These are phyloP conservation scores for Verticillium zaregamsianum DNA, from an alignment of 2,329 filamentous ascomycete genomes.

Conservation along the genomic window DNA sequence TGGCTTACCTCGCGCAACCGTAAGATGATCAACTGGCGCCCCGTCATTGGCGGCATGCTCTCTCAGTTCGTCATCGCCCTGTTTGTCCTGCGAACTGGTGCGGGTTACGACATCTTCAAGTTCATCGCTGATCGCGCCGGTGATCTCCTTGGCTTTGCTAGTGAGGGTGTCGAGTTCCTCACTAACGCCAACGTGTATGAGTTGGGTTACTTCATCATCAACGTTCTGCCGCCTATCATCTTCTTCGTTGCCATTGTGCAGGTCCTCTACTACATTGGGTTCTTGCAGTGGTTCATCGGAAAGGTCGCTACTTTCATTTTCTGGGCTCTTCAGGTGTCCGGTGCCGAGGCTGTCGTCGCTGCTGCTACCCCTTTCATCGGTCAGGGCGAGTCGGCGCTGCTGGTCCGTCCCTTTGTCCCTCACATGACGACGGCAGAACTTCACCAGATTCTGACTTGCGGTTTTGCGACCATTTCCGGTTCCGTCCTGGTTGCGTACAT, in stretches of 20 bases:
- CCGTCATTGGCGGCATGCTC: conserved; percentile 84
- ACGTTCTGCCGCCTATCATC: conserved; percentile 85
- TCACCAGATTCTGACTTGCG: conserved; percentile 89
- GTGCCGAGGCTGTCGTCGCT: conserved; percentile 89
- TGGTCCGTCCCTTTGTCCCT: conserved; percentile 81
- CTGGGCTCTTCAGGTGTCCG: conserved; percentile 82
- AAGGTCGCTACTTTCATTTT: conserved; percentile 92
- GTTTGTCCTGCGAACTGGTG: conserved; percentile 78
- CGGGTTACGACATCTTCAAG: conserved; percentile 86
- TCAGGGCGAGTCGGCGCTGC: conserved; percentile 89
- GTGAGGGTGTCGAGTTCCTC: conserved; percentile 70
- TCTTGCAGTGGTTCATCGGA: conserved; percentile 83
- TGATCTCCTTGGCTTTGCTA: conserved; percentile 71
- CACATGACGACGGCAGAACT: conserved; percentile 84
- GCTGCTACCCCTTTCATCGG: conserved; percentile 92
- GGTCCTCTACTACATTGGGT: conserved; percentile 74
- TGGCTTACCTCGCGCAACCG: conserved; percentile 70
- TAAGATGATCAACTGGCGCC: conserved; percentile 63
- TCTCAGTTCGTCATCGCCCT: conserved; percentile 83
- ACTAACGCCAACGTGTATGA: conserved; percentile 41
- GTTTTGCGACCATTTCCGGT: conserved; percentile 88
- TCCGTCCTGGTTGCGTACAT: conserved; percentile 86
- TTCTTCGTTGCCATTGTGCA: conserved; percentile 95
- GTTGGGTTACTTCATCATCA: conserved; percentile 65
- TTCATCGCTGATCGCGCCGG: conserved; percentile 77